A percentile compares a stretch with the other conserved stretches of the same genome.
Conservation (phyloP, 176 grass and related monocot genomes). For the Oryza meridionalis region DNA sequence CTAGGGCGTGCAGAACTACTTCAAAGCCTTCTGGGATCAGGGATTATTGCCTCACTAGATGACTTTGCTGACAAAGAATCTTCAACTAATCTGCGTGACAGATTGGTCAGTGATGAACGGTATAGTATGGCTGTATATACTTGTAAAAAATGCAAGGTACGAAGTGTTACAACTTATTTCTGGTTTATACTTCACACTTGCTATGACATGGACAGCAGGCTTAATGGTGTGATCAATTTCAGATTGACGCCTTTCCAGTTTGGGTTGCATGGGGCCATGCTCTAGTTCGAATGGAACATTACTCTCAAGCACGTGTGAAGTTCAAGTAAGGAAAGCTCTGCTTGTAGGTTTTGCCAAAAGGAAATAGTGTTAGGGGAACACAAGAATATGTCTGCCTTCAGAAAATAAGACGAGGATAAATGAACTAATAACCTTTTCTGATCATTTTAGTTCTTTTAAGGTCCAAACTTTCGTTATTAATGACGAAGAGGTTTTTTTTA, state of each 20-base stretch:
- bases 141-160: slow-evolving; percentile 98
- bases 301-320: slow-evolving; percentile 97
- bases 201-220: neutral
- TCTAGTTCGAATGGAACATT: slow-evolving; percentile 92
- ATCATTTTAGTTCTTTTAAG: slow-evolving; percentile 30
- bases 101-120: slow-evolving; percentile 72
- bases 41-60: slow-evolving; percentile 89
- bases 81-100: slow-evolving; percentile 75
- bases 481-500: neutral
- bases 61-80: slow-evolving; percentile 92
- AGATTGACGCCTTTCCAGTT: slow-evolving; percentile 90
- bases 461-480: slow-evolving; percentile 20
- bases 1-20: slow-evolving; percentile 93
- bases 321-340: slow-evolving; percentile 76
- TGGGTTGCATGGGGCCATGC: slow-evolving; percentile 99
- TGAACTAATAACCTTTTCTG: slow-evolving; percentile 1
- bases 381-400: slow-evolving; percentile 27
- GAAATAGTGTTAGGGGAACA: neutral
- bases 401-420: slow-evolving; percentile 9
- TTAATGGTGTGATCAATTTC: slow-evolving; percentile 44
- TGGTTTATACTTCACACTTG: slow-evolving; percentile 31
- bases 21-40: slow-evolving; percentile 93
- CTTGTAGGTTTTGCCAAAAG: neutral
- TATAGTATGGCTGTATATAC: slow-evolving; percentile 99
- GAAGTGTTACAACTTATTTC: slow-evolving; percentile 30